These are phyloP conservation scores for Rhododendron griersonianum DNA, from an alignment of 148 eudicot genomes.

Conservation along the genomic window DNA sequence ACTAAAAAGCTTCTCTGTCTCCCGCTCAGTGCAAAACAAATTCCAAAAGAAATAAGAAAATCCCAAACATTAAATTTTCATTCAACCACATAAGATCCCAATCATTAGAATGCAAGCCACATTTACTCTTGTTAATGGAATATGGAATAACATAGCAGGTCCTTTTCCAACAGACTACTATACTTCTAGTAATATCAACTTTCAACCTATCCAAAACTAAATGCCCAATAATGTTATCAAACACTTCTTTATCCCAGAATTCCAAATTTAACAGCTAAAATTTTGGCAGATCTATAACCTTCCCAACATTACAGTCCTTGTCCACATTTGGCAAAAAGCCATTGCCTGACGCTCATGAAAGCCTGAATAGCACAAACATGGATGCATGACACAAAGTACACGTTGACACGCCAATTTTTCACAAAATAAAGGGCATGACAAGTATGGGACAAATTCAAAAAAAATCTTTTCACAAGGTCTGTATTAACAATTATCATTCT, in stretches of 20 bases:
- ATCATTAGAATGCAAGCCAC: neutral
- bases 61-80: neutral
- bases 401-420: neutral
- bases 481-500: neutral
- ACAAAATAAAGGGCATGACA: neutral
- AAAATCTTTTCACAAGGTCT: neutral
- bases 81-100: neutral
- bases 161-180: neutral
- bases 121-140: neutral
- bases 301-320: neutral
- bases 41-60: neutral
- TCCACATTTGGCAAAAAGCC: neutral
- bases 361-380: neutral
- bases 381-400: neutral
- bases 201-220: no score
- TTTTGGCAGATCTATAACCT: neutral
- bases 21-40: no score
- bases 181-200: neutral
- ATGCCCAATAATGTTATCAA: no score
- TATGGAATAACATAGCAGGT: neutral
- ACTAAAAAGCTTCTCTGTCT: no score
- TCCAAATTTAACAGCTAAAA: neutral
- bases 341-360: neutral
- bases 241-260: neutral
- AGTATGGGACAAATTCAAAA: neutral